Base-by-base conservation (phyloP, 768 basidiomycete species). In the Hericium coralloides region DNA sequence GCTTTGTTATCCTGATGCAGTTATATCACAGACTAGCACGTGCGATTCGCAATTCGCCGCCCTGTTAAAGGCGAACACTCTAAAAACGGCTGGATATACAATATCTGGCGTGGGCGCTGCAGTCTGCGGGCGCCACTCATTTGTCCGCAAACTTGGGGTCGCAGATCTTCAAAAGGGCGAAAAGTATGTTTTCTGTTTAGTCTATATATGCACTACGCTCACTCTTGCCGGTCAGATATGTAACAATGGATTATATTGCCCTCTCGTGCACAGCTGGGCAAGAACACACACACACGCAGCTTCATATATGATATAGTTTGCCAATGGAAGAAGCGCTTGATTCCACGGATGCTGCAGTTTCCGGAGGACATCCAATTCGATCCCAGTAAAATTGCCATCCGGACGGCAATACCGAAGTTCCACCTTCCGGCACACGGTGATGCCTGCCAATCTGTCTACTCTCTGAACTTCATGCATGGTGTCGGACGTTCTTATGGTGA, bases 151-250 rank as follows among this genome's bases (percentile, higher is more conserved):
- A 17, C 59, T 59, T 12, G 67, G 68, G 1, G 57, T 68, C 8
- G 70, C 65, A 2, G 70, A 73, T 56, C 56, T 72, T 4, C 70
- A 69, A 43, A 64, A 64, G 51, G 71, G 71, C 0, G 71, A 72
- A 60, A 49, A 63, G 71, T 70, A 51, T 4, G 60, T 61, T 4
- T 8, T 23, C 17, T 9, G 15, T 26, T 12, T 31, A 31, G 2
- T 49, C 18, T 54, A 22, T 50, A 49, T 49, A 2, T 25, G 14
- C 4, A 3, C 12, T n/a, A 20, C 2, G 25, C 18, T 37, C 47
- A 48, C 9, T 14, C 18, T 17, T 10, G 18, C 17, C 7, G 4
- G n/a, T 45, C 31, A 70, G 69, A 36, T 70, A 67, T 55, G 43
- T 57, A 1, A 70, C 66, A 36, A 67, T 68, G 62, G 71, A 72